Conservation (phyloP, 441 rosid genomes). For the Eruca vesicaria region DNA sequence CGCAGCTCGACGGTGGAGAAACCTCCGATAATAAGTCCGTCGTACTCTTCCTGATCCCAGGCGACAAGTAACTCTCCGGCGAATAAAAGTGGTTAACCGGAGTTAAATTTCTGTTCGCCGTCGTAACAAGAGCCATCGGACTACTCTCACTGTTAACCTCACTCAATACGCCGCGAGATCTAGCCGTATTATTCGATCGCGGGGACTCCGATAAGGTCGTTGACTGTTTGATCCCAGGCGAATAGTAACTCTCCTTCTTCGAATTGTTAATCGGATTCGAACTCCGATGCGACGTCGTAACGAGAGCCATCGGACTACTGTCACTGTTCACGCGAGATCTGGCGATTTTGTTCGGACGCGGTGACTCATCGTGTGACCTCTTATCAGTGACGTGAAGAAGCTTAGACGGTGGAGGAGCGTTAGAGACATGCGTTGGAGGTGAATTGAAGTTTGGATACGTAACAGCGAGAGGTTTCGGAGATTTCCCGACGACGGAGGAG, state of each 20-base stretch:
- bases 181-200: not conserved
- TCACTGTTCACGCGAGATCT: constrained; percentile 46
- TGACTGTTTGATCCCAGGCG: constrained; percentile 59
- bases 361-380: constrained; percentile 29
- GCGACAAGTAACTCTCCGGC: constrained; percentile 68
- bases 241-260: constrained; percentile 48
- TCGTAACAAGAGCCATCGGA: constrained; percentile 51
- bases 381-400: constrained; percentile 28
- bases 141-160: too few relatives aligned
- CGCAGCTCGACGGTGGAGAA: constrained; percentile 45
- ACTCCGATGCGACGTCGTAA: constrained; percentile 36
- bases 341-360: constrained; percentile 55
- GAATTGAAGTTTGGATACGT: constrained; percentile 56
- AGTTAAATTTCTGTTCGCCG: constrained; percentile 29
- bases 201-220: not conserved
- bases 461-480: constrained; percentile 58
- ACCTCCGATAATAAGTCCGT: constrained; percentile 35
- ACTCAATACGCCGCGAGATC: too few relatives aligned
- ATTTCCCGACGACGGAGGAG: constrained; percentile 45
- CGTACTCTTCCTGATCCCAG: constrained; percentile 49
- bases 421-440: constrained; percentile 56
- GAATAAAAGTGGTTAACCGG: constrained; percentile 36
- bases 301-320: constrained; percentile 56
- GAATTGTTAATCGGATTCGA: constrained; percentile 22
- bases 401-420: constrained; percentile 44